Evolutionary conservation across 2,329 filamentous ascomycete species (phyloP).

Genomic region (Colletotrichum siamense): DNA sequence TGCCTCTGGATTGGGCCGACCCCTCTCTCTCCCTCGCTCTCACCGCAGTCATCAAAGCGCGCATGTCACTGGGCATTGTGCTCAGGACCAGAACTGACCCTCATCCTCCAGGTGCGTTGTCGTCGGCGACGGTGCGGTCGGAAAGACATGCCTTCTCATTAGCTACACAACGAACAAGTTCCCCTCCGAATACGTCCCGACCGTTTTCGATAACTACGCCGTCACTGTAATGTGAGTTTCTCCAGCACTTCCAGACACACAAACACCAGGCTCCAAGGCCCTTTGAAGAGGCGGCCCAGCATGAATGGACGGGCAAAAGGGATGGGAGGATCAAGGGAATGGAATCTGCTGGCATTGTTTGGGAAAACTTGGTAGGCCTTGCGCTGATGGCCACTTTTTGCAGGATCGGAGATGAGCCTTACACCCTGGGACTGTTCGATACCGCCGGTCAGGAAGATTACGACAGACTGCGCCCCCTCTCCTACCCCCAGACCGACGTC

Average conservation of each 20-base stretch:
- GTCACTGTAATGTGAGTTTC: conserved; percentile 96
- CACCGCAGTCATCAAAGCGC: conserved; percentile 13
- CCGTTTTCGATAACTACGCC: conserved; percentile 99
- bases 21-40: not conserved
- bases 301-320: not conserved
- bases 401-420: conserved; percentile 99
- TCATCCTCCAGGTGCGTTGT: conserved; percentile 81
- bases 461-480: conserved; percentile 93
- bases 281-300: not conserved
- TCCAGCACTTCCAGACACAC: not conserved
- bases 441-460: conserved; percentile 99
- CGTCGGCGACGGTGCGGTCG: conserved; percentile 98
- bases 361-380: not conserved
- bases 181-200: conserved; percentile 98
- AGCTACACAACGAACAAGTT: conserved; percentile 99
- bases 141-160: conserved; percentile 98
- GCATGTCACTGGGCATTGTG: conserved; percentile 8
- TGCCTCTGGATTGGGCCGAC: not conserved
- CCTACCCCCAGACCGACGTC: conserved; percentile 97
- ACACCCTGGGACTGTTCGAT: conserved; percentile 96
- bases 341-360: not conserved
- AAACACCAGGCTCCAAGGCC: not conserved
- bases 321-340: not conserved
- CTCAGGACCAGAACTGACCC: conserved; percentile 14
- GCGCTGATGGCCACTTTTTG: conserved; percentile 8